These are phyloP conservation scores for Candida sojae DNA, from an alignment of 1,139 yeast genomes.

Conservation along the genomic window DNA sequence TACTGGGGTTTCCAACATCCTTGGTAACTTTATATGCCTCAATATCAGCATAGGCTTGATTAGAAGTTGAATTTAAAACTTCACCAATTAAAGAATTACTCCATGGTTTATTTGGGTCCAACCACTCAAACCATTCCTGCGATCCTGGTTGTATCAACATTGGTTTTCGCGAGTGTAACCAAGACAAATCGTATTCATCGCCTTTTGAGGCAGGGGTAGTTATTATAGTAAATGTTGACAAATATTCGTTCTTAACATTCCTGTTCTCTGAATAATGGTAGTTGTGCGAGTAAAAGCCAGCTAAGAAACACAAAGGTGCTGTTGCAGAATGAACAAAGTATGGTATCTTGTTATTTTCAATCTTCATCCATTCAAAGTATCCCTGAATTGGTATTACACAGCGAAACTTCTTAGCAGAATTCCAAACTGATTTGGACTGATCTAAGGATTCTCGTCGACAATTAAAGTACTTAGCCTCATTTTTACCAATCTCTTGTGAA, in stretches of 20 bases:
- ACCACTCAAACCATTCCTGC: constrained; percentile 62
- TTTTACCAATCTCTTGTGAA: constrained; percentile 32
- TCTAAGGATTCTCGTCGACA: constrained; percentile 62
- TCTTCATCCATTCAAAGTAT: constrained; percentile 76
- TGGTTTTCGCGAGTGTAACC: constrained; percentile 84
- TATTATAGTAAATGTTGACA: constrained; percentile 66
- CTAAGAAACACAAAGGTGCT: constrained; percentile 58
- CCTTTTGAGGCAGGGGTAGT: constrained; percentile 65
- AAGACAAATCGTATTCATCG: constrained; percentile 50
- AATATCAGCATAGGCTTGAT: constrained; percentile 43
- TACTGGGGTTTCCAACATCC: constrained; percentile 65
- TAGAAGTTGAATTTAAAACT: constrained; percentile 36
- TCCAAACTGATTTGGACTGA: constrained; percentile 52
- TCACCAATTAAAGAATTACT: constrained; percentile 33
- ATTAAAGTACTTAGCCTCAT: constrained; percentile 50
- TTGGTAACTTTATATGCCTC: constrained; percentile 57
- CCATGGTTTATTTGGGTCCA: constrained; percentile 50
- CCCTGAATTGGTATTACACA: constrained; percentile 83
- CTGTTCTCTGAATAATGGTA: constrained; percentile 30
- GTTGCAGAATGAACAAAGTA: constrained; percentile 61
- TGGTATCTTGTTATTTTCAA: constrained; percentile 51
- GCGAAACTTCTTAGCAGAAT: constrained; percentile 38
- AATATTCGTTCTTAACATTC: constrained; percentile 23
- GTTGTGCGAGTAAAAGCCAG: constrained; percentile 66
- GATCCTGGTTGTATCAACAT: constrained; percentile 62